Percentiles rank a stretch among this genome's conserved stretches.
phyloP scores from a whole-genome alignment of 106 monocot species.

The Phalaenopsis equestris region DNA sequence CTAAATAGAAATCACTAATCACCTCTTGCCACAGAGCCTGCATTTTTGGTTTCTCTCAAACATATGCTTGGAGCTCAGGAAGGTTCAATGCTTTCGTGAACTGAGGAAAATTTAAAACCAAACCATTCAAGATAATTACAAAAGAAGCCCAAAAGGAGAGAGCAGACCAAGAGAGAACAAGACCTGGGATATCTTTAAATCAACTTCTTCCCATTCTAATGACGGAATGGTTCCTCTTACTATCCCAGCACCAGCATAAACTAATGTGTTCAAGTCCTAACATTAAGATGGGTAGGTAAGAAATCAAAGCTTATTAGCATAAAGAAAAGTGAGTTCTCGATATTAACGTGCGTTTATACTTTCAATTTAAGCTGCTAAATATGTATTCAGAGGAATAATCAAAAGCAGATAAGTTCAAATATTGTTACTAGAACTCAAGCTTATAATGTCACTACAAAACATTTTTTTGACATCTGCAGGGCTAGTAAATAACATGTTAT shows the following conservation, averaged over 20 bases:
- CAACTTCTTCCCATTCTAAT: slow-evolving; percentile 80
- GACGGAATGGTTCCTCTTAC: slow-evolving; percentile 75
- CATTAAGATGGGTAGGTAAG: slow-evolving; percentile 2
- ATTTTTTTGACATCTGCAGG: no score
- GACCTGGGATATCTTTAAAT: slow-evolving; percentile 92
- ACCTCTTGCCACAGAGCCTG: slow-evolving; percentile 5
- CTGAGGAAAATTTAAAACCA: slow-evolving; percentile 21
- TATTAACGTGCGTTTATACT: not conserved
- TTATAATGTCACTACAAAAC: no score
- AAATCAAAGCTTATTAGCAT: not conserved
- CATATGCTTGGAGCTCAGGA: slow-evolving; percentile 15
- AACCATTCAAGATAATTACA: not conserved
- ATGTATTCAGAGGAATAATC: not conserved
- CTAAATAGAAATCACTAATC: not conserved
- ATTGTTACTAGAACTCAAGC: no score
- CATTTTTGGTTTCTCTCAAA: slow-evolving; percentile 18
- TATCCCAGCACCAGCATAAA: slow-evolving; percentile 83
- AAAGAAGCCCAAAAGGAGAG: not conserved
- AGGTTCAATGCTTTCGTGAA: slow-evolving; percentile 62
- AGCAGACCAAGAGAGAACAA: slow-evolving; percentile 1
- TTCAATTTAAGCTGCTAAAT: not conserved
- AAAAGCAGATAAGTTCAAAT: no score
- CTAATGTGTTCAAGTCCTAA: slow-evolving; percentile 42
- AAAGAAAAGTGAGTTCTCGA: not conserved
- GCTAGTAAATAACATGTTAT: no score